phyloP scores from a whole-genome alignment of 192 early-diverging fungal genomes.

The Nowakowskiella sp. region DNA sequence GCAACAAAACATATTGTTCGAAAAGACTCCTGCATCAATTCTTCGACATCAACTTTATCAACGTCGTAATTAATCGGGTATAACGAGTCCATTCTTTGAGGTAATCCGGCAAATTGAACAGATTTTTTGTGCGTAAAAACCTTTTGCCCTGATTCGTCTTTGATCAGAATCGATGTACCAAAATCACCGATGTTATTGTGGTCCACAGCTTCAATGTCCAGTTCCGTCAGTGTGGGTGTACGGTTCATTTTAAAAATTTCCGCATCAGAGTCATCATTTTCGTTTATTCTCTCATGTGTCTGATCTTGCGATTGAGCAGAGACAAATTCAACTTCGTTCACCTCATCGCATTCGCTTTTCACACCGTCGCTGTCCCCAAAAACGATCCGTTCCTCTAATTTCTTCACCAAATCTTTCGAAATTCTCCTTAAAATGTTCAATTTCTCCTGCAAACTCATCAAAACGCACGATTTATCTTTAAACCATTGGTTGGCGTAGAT shows the following conservation, averaged over 20 bases:
- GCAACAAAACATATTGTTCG: constrained; percentile 32
- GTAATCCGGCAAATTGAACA: constrained; percentile 7
- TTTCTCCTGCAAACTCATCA: constrained; percentile 56
- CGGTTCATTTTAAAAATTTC: too few species aligned
- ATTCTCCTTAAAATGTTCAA: constrained; percentile 9
- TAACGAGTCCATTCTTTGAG: constrained; percentile 6
- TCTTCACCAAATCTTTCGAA: not conserved
- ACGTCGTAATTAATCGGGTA: constrained; percentile 3
- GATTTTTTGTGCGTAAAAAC: constrained; percentile 13
- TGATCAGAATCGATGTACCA: not conserved
- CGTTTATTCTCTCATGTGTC: not conserved
- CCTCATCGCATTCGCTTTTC: constrained; percentile 9
- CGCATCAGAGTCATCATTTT: not conserved
- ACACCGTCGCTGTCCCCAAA: constrained; percentile 31
- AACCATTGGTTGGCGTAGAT: too few species aligned
- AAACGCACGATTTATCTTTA: constrained; percentile 42
- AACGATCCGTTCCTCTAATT: constrained; percentile 27
- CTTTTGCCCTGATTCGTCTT: not conserved
- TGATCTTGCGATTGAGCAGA: not conserved
- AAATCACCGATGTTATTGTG: too few species aligned
- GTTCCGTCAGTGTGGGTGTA: too few species aligned
- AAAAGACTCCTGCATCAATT: constrained; percentile 23
- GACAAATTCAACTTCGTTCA: constrained; percentile 5
- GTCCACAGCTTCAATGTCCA: too few species aligned
- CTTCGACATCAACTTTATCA: not conserved